Conservation (phyloP, 768 basidiomycete species). For the Kwoniella sp. region DNA sequence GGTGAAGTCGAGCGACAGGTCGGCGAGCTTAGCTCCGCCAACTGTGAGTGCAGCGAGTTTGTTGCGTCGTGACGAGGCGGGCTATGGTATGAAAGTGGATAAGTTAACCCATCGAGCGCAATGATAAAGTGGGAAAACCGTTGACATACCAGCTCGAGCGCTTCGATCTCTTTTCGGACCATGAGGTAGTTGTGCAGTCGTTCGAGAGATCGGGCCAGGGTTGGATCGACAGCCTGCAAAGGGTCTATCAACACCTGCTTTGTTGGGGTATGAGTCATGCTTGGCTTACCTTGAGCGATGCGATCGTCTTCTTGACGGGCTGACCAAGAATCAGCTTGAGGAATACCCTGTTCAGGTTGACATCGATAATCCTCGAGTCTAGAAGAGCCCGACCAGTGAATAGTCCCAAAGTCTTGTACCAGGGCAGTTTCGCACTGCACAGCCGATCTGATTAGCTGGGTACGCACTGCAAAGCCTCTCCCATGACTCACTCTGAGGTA, state of each 20-base stretch:
- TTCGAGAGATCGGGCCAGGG: slow-evolving; percentile 79
- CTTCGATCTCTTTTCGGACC: slow-evolving; percentile 61
- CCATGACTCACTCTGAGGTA: slow-evolving; percentile 16
- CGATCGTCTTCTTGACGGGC: slow-evolving; percentile 77
- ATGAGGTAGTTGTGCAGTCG: slow-evolving; percentile 67
- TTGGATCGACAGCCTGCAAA: slow-evolving; percentile 74
- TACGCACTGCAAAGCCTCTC: neutral
- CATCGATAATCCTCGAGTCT: slow-evolving; percentile 95
- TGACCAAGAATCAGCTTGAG: slow-evolving; percentile 85
- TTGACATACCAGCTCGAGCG: slow-evolving; percentile 52
- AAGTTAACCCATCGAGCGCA: slow-evolving; percentile 1
- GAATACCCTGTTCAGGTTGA: slow-evolving; percentile 94
- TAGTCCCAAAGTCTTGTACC: slow-evolving; percentile 88
- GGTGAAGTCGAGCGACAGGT: slow-evolving; percentile 93
- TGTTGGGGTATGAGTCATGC: neutral
- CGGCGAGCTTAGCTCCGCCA: slow-evolving; percentile 69
- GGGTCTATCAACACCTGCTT: neutral
- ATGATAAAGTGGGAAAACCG: neutral
- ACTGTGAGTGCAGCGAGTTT: slow-evolving; percentile 44
- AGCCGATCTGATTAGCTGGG: slow-evolving; percentile 7
- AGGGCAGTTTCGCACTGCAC: slow-evolving; percentile 75
- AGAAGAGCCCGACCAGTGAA: slow-evolving; percentile 96
- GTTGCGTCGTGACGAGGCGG: slow-evolving; percentile 39
- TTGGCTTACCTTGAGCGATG: slow-evolving; percentile 71
- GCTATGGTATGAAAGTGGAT: slow-evolving; percentile 15